These are phyloP conservation scores for Boletus semigastroideus DNA, from an alignment of 1,284 basidiomycete genomes.

Conservation along the genomic window DNA sequence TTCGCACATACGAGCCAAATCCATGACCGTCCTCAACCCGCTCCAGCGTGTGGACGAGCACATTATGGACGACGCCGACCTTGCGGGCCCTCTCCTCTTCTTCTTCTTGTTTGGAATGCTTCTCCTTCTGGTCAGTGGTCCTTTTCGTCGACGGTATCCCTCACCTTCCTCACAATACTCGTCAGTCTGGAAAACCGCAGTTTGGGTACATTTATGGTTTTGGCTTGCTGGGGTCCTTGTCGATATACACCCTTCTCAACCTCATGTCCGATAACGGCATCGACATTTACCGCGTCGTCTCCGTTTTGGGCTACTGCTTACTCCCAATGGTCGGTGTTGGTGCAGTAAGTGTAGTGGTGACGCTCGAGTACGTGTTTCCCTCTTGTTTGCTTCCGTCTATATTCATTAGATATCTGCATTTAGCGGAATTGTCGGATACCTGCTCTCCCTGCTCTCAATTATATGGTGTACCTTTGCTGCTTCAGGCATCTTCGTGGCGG, in stretches of 20 bases:
- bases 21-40: constrained; percentile 94
- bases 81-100: constrained; percentile 95
- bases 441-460: constrained; percentile 79
- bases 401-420: constrained; percentile 13
- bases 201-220: constrained; percentile 99
- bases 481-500: constrained; percentile 91
- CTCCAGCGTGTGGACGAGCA: constrained; percentile 83
- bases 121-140: constrained; percentile 78
- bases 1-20: constrained; percentile 91
- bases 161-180: neutral
- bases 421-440: constrained; percentile 81
- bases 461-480: constrained; percentile 96
- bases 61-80: constrained; percentile 99
- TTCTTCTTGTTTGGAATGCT: constrained; percentile 92
- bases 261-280: constrained; percentile 96
- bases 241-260: constrained; percentile 95
- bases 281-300: constrained; percentile 94
- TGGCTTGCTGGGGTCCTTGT: constrained; percentile 90
- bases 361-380: constrained; percentile 74
- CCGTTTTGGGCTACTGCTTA: constrained; percentile 96
- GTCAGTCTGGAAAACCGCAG: constrained; percentile 94
- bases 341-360: constrained; percentile 83
- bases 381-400: neutral
- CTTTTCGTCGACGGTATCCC: neutral
- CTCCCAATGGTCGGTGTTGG: constrained; percentile 97